Conservation (phyloP, 2,329 filamentous ascomycete genomes). For the Cladosporium sp. region DNA sequence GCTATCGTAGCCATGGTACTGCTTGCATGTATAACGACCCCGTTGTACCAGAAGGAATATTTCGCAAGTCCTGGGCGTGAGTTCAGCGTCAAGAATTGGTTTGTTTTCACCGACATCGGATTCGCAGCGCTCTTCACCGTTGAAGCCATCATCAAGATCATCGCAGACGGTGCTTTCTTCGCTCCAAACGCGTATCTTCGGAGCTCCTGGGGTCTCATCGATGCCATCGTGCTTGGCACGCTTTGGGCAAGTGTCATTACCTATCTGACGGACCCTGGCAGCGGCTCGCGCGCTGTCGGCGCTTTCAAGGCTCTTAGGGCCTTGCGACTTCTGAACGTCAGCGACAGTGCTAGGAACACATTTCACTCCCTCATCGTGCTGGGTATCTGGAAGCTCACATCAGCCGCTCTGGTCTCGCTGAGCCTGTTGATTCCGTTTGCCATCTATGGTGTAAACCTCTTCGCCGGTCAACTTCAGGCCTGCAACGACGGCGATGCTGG, state of each 20-base stretch:
- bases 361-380: slow-evolving; percentile 96
- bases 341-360: slow-evolving; percentile 89
- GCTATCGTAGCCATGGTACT: slow-evolving; percentile 98
- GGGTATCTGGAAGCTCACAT: slow-evolving; percentile 89
- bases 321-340: slow-evolving; percentile 85
- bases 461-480: slow-evolving; percentile 70
- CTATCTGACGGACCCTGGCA: slow-evolving; percentile 73
- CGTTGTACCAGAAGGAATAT: slow-evolving; percentile 87
- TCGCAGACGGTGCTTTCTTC: slow-evolving; percentile 93
- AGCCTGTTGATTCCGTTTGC: slow-evolving; percentile 94
- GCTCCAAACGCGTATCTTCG: slow-evolving; percentile 96
- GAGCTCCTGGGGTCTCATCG: slow-evolving; percentile 94
- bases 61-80: slow-evolving; percentile 41
- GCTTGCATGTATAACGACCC: slow-evolving; percentile 88
- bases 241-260: slow-evolving; percentile 93
- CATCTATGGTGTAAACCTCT: slow-evolving; percentile 90
- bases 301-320: slow-evolving; percentile 96
- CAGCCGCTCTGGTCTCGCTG: slow-evolving; percentile 87
- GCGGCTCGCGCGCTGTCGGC: slow-evolving; percentile 83
- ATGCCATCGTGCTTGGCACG: slow-evolving; percentile 83
- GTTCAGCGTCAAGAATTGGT: slow-evolving; percentile 70
- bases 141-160: slow-evolving; percentile 84
- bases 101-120: slow-evolving; percentile 85
- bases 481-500: slow-evolving; percentile 66
- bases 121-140: slow-evolving; percentile 83